Evolutionary conservation across 176 grass and related monocot species (phyloP).

Genomic region (Cymbopogon citratus): DNA sequence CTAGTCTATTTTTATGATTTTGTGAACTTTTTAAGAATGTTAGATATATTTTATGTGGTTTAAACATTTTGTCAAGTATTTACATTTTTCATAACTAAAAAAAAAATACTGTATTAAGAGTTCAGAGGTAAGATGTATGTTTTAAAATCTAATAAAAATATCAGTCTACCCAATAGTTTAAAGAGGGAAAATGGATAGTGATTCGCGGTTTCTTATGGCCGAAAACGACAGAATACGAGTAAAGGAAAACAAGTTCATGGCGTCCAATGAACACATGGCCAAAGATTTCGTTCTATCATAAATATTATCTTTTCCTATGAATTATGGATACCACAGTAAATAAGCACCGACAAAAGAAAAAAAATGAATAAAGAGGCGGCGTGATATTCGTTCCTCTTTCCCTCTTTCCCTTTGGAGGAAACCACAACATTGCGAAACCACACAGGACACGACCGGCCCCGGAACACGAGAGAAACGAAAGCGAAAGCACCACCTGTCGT

Average conservation of each 20-base stretch:
- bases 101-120: not conserved
- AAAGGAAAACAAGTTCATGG: not conserved
- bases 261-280: not conserved
- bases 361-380: not conserved
- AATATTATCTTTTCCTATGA: not conserved
- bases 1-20: too few relatives aligned
- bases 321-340: not conserved
- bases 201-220: not conserved
- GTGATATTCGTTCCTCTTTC: not conserved
- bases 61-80: too few relatives aligned
- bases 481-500: constrained; percentile 23
- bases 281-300: not conserved
- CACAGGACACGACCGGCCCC: not conserved
- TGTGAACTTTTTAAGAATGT: too few relatives aligned
- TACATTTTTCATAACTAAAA: too few relatives aligned
- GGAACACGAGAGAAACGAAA: constrained; percentile 2
- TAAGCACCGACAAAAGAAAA: not conserved
- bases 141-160: not conserved
- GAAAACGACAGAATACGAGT: not conserved
- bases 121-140: not conserved
- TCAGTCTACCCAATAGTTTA: not conserved
- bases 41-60: too few relatives aligned
- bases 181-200: not conserved
- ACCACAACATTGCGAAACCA: constrained; percentile 3
- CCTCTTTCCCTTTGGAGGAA: not conserved